Evolutionary conservation across 2,329 filamentous ascomycete genomes (phyloP), one percentile per base, ranked within the genome.

Genomic region (Celoporthe dispersa): DNA sequence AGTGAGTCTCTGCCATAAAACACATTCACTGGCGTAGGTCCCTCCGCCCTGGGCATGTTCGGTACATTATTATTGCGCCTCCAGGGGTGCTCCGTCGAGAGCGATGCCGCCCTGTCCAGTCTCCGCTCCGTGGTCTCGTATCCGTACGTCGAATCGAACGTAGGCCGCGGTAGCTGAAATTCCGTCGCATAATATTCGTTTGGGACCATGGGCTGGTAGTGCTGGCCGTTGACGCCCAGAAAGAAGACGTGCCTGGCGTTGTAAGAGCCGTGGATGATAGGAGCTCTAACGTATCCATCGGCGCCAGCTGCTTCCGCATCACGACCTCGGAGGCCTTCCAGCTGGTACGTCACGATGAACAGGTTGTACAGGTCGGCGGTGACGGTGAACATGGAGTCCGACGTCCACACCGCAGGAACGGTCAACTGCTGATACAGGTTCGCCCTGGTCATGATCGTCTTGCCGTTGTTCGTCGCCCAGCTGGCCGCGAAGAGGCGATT

Each of bases 301-400:
- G 53, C 59, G 19, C 33, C 3, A 14, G 8, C 19, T 8, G 33
- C 22, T n/a, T 22, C 12, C 12, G n/a, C 33, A 25, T 14, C 59
- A 25, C 6, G 31, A 16, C 33, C 31, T 60, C 35, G 22, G n/a
- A 35, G 31, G 16, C 14, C 6, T 14, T 62, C 22, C 35, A 62
- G 11, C 35, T 12, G 59, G 59, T 63, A 81, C 28, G 78, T 75
- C 3, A 79, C 74, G 28, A 80, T 66, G 67, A 75, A 78, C 12
- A 80, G 69, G 8, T 77, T 75, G 65, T 80, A 80, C 5, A 81
- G 72, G 65, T 80, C 78, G 1, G 79, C 79, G 0, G 77, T 80
- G 6, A 81, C 68, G 66, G 77, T 73, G 53, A 77, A 73, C 71
- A 79, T 75, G 12, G 75, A 73, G 2, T 76, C 75, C 6, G 74